These are phyloP conservation scores for Bruguiera hainesii DNA, from an alignment of 441 rosid genomes.

Conservation along the genomic window DNA sequence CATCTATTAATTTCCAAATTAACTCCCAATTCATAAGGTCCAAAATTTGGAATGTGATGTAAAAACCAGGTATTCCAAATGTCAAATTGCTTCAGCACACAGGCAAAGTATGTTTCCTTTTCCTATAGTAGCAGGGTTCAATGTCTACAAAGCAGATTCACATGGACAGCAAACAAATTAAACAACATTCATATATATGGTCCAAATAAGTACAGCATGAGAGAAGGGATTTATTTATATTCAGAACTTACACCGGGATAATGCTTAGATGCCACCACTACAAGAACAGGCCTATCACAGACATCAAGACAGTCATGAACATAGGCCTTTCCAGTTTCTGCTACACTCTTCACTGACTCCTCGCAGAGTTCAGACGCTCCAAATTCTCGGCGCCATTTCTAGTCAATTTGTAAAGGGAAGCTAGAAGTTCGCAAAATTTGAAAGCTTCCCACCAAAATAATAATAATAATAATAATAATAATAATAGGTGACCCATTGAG, in stretches of 20 bases:
- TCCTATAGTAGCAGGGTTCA: too few relatives aligned
- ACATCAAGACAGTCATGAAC: constrained; percentile 75
- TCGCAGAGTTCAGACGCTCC: constrained; percentile 60
- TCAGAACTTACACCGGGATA: constrained; percentile 56
- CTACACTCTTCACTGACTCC: constrained; percentile 54
- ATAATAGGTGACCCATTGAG: constrained; percentile 22
- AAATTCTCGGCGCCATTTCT: constrained; percentile 93
- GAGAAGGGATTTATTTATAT: constrained; percentile 2
- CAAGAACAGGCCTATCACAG: constrained; percentile 66
- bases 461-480: not conserved
- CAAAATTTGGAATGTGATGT: not conserved
- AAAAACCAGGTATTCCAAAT: not conserved
- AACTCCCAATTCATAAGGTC: not conserved
- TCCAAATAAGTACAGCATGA: not conserved
- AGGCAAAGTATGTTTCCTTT: not conserved
- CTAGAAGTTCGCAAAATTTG: too few relatives aligned
- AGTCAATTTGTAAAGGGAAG: constrained; percentile 7
- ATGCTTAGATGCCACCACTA: constrained; percentile 85
- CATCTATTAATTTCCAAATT: not conserved
- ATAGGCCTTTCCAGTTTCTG: constrained; percentile 75
- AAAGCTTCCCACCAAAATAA: too few relatives aligned
- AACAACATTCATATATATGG: not conserved
- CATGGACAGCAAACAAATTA: not conserved
- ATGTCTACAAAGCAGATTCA: too few relatives aligned
- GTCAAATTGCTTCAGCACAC: not conserved